phyloP scores from a whole-genome alignment of 495 filamentous ascomycete species.

The Penicillium longicatenatum region DNA sequence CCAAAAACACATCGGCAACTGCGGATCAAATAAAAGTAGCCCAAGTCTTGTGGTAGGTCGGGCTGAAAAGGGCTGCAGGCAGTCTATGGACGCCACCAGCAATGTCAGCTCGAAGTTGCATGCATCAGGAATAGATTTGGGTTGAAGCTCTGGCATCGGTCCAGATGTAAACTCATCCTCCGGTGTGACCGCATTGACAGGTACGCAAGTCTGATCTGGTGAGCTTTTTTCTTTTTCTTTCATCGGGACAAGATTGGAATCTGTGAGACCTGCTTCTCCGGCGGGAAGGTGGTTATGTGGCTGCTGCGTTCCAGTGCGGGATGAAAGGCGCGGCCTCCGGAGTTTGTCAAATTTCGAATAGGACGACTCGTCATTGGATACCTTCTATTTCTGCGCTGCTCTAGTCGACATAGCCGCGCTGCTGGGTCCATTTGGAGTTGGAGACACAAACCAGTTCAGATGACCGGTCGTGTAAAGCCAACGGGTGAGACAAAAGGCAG shows the following conservation, averaged over 20 bases:
- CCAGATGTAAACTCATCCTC: conserved; percentile 23
- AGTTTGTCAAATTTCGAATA: conserved; percentile 10
- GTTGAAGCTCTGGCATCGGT: conserved; percentile 22
- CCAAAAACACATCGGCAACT: conserved; percentile 11
- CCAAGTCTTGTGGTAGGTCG: conserved; percentile 6
- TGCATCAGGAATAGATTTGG: conserved; percentile 13
- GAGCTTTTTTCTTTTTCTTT: conserved; percentile 11
- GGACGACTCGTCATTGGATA: conserved; percentile 1
- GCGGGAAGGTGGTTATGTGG: conserved; percentile 1
- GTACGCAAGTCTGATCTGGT: conserved; percentile 25
- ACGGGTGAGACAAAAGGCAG: conserved; percentile 21
- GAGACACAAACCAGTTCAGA: conserved; percentile 21
- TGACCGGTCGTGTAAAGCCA: conserved; percentile 26
- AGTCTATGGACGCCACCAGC: conserved; percentile 9
- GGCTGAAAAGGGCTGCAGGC: background rate
- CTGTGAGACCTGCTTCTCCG: conserved; percentile 17
- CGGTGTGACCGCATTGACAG: conserved; percentile 29
- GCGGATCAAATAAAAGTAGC: conserved; percentile 18
- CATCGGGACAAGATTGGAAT: conserved; percentile 21
- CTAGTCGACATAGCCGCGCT: conserved; percentile 26
- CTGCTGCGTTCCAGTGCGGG: conserved; percentile 6
- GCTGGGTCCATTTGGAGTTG: conserved; percentile 3
- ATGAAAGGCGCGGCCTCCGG: conserved; percentile 4
- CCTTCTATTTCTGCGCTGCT: conserved; percentile 1
- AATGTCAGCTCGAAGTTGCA: conserved; percentile 17